These are phyloP conservation scores for Paradendryphiella salina DNA, from an alignment of 2,329 filamentous ascomycete genomes.

Conservation along the genomic window DNA sequence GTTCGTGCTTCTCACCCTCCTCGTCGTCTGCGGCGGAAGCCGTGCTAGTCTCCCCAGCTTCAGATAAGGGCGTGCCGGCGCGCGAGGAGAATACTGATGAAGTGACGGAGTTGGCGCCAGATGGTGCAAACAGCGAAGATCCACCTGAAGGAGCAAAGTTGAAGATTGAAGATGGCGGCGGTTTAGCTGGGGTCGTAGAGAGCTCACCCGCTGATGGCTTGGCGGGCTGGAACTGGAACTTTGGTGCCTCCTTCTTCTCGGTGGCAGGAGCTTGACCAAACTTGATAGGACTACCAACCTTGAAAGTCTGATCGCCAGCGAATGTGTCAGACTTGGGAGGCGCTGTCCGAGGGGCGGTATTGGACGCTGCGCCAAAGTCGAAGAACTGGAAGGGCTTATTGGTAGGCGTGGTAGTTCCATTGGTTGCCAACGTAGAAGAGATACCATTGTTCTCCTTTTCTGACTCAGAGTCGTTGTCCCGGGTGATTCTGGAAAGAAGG, in stretches of 20 bases:
- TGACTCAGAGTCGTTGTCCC: conserved; percentile 23
- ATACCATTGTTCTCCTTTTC: conserved; percentile 30
- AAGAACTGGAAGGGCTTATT: conserved; percentile 34
- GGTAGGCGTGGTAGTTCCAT: conserved; percentile 34
- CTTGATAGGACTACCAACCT: conserved; percentile 43
- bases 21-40: conserved; percentile 36
- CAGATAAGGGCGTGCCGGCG: conserved; percentile 43
- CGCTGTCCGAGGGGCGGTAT: conserved; percentile 33
- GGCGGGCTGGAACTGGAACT: conserved; percentile 35
- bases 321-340: conserved; percentile 36
- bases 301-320: conserved; percentile 45
- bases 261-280: conserved; percentile 32
- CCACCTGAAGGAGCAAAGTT: conserved; percentile 27
- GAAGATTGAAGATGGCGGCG: conserved; percentile 28
- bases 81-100: conserved; percentile 43
- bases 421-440: conserved; percentile 23
- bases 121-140: conserved; percentile 29
- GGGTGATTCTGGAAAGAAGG: conserved; percentile 38
- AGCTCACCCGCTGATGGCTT: conserved; percentile 31
- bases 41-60: conserved; percentile 36
- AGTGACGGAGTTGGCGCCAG: conserved; percentile 27
- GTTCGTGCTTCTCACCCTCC: conserved; percentile 33
- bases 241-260: conserved; percentile 30
- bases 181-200: conserved; percentile 36
- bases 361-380: conserved; percentile 36